Evolutionary conservation across 768 basidiomycete species (phyloP).

Genomic region (Amanita rubescens): DNA sequence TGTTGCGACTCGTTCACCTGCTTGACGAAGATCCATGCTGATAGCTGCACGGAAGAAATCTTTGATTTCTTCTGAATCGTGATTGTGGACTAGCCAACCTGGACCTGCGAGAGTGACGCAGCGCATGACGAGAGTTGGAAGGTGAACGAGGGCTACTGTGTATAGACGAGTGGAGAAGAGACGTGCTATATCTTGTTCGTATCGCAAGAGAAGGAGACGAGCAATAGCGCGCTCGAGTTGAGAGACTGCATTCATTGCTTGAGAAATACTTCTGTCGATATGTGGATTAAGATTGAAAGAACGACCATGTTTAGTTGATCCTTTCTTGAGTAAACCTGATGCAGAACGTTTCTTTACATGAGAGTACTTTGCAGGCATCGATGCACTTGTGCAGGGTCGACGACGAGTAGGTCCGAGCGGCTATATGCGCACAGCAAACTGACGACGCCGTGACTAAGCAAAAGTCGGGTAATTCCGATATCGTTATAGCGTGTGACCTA

Average conservation of each 20-base stretch:
- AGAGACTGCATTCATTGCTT: constrained; percentile 53
- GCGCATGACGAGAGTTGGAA: constrained; percentile 63
- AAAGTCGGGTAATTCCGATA: no score
- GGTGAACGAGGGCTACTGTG: constrained; percentile 53
- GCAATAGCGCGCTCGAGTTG: constrained; percentile 65
- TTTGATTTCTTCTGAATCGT: constrained; percentile 63
- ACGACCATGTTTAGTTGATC: no score
- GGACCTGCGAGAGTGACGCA: constrained; percentile 55
- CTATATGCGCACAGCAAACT: no score
- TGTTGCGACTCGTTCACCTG: constrained; percentile 70
- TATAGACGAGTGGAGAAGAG: constrained; percentile 67
- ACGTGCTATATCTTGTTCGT: constrained; percentile 68
- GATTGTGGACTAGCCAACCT: constrained; percentile 61
- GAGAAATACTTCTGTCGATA: constrained; percentile 46
- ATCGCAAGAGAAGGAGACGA: constrained; percentile 58
- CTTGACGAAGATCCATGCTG: constrained; percentile 72
- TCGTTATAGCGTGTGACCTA: no score
- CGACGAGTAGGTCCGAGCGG: no score
- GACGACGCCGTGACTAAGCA: no score
- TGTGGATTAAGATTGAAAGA: constrained; percentile 45
- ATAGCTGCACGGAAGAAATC: constrained; percentile 67
- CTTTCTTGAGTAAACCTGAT: constrained; percentile 42
- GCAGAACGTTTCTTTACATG: constrained; percentile 63
- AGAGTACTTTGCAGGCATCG: constrained; percentile 68
- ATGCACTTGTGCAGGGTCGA: no score